Conservation (phyloP, 331 rosid genomes). For the Quercus phellos region DNA sequence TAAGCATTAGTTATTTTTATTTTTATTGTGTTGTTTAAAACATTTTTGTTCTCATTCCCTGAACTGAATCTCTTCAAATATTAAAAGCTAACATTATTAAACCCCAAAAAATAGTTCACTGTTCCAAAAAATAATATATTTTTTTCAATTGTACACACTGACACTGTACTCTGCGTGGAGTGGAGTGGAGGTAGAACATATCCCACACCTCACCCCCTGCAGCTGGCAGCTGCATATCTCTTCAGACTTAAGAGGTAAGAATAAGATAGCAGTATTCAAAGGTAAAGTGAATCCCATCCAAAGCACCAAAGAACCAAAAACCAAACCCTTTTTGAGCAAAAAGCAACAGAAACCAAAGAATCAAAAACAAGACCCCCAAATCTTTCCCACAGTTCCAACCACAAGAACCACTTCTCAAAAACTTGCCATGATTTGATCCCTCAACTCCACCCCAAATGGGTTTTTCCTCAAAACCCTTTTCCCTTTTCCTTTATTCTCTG, state of each 20-base stretch:
- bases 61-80: conserved; percentile 24
- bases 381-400: conserved; percentile 21
- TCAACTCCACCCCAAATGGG: conserved; percentile 44
- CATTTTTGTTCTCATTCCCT: conserved; percentile 47
- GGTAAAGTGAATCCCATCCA: conserved; percentile 29
- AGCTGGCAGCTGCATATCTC: conserved; percentile 29
- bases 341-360: conserved; percentile 8
- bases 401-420: conserved; percentile 26
- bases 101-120: background rate
- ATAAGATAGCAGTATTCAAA: conserved; percentile 25
- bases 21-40: background rate
- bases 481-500: conserved; percentile 26
- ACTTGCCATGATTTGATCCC: conserved; percentile 41
- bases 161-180: background rate
- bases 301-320: conserved; percentile 23
- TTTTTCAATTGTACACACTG: background rate
- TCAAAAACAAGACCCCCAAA: background rate
- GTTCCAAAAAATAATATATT: background rate
- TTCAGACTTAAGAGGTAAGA: conserved; percentile 3
- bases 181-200: conserved; percentile 2
- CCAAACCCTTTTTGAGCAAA: conserved; percentile 16
- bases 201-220: background rate
- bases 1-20: conserved; percentile 8
- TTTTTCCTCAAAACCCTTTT: conserved; percentile 30
- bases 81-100: background rate